A percentile compares a stretch with the other conserved stretches of the same genome.
Evolutionary conservation across 1,284 basidiomycete genomes (phyloP).

Genomic region (Austropuccinia psidii): DNA sequence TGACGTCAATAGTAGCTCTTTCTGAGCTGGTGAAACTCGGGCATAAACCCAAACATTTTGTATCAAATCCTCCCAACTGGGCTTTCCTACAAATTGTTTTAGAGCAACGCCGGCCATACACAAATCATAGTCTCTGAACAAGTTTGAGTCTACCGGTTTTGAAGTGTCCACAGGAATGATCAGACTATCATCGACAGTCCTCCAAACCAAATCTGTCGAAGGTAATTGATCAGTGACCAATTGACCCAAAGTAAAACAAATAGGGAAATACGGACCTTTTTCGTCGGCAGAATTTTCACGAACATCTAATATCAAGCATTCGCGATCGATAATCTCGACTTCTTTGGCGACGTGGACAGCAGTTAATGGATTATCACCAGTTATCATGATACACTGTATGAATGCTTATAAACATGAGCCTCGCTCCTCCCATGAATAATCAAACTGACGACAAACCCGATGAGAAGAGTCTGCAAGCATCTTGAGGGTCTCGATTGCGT

Average conservation of each 20-base stretch:
- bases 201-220: slow-evolving; percentile 44
- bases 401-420: background rate
- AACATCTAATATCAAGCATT: slow-evolving; percentile 79
- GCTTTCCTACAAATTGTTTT: slow-evolving; percentile 63
- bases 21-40: slow-evolving; percentile 87
- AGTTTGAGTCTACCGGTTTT: slow-evolving; percentile 63
- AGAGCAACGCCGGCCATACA: slow-evolving; percentile 88
- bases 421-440: background rate
- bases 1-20: slow-evolving; percentile 82
- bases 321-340: slow-evolving; percentile 90
- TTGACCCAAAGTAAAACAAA: slow-evolving; percentile 63
- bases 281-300: slow-evolving; percentile 68
- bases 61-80: slow-evolving; percentile 66
- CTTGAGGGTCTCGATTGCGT: slow-evolving; percentile 76
- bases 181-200: slow-evolving; percentile 76
- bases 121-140: slow-evolving; percentile 81
- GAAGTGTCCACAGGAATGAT: slow-evolving; percentile 71
- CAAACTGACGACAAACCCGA: slow-evolving; percentile 57
- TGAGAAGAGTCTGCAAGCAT: slow-evolving; percentile 92
- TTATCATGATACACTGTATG: slow-evolving; percentile 85
- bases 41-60: slow-evolving; percentile 95
- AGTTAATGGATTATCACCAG: slow-evolving; percentile 90
- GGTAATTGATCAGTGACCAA: background rate
- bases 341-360: slow-evolving; percentile 86
- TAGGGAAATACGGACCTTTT: slow-evolving; percentile 53